A percentile compares a stretch with the other conserved stretches of the same genome.
phyloP scores from a whole-genome alignment of 2,329 filamentous ascomycete genomes.

The Amylocarpus encephaloides region DNA sequence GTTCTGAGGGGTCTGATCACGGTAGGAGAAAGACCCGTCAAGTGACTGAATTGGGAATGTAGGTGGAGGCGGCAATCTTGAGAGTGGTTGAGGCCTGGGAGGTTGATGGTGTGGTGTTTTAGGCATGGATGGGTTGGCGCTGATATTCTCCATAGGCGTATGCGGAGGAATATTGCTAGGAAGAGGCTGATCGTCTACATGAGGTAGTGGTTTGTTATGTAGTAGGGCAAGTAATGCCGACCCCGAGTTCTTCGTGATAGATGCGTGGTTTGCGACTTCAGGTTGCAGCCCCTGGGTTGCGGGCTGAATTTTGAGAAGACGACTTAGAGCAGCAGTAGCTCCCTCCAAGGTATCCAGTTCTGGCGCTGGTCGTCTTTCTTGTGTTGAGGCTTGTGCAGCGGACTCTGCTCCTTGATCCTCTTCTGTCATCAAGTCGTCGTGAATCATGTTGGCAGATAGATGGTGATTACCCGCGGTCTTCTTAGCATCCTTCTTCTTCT shows the following conservation, averaged over 20 bases:
- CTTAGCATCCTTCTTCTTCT: conserved; percentile 63
- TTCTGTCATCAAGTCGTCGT: conserved; percentile 54
- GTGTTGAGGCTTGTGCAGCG: conserved; percentile 7
- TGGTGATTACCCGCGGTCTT: conserved; percentile 36
- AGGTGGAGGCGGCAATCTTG: conserved; percentile 42
- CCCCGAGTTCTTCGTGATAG: conserved; percentile 29
- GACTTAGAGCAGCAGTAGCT: conserved; percentile 44
- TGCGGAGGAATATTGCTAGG: conserved; percentile 34
- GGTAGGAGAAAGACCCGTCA: conserved; percentile 24
- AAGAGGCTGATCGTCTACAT: conserved; percentile 8
- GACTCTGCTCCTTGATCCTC: conserved; percentile 43
- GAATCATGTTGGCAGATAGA: conserved; percentile 38
- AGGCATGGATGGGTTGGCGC: conserved; percentile 45
- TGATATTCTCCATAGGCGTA: conserved; percentile 50
- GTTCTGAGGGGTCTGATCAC: background rate
- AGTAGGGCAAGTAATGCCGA: conserved; percentile 52
- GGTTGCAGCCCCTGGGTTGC: conserved; percentile 43
- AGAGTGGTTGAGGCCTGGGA: conserved; percentile 42
- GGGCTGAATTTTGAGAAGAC: conserved; percentile 50
- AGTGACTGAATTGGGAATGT: conserved; percentile 38
- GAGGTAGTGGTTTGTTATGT: conserved; percentile 22
- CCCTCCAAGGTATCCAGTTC: conserved; percentile 41
- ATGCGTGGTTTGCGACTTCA: conserved; percentile 11
- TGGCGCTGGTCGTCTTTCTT: conserved; percentile 9
- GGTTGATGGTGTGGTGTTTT: conserved; percentile 53